These are phyloP conservation scores for Tillandsia fasciculata DNA, from an alignment of 176 grass and related monocot genomes.

Conservation along the genomic window DNA sequence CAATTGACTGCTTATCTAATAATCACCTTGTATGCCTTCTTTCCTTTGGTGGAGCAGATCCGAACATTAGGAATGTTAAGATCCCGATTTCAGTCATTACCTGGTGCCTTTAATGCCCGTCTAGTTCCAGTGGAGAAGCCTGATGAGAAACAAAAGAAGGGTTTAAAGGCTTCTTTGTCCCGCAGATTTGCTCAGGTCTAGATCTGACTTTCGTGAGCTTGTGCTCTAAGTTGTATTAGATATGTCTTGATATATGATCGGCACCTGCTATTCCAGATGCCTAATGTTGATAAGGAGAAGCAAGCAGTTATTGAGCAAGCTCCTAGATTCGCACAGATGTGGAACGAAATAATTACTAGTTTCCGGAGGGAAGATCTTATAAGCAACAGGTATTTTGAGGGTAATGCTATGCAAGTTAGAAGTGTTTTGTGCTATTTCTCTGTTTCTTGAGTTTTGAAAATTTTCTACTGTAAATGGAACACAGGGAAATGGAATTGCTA, in stretches of 20 bases:
- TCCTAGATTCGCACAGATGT: constrained; percentile 95
- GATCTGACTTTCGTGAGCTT: background rate
- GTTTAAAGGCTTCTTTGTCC: constrained; percentile 67
- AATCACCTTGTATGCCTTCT: background rate
- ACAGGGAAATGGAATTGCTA: constrained; percentile 83
- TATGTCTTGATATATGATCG: background rate
- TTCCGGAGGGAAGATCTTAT: constrained; percentile 93
- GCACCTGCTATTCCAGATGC: constrained; percentile 28
- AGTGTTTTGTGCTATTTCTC: constrained; percentile 4
- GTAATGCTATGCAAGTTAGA: background rate
- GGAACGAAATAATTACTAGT: constrained; percentile 83
- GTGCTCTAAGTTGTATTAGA: background rate
- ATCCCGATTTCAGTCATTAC: constrained; percentile 82
- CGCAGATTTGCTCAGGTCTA: constrained; percentile 57
- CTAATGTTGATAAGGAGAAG: constrained; percentile 38
- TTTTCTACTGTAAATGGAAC: constrained; percentile 6
- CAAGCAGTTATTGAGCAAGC: constrained; percentile 39
- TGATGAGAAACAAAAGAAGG: constrained; percentile 52
- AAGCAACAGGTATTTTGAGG: constrained; percentile 47
- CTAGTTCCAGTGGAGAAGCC: constrained; percentile 64
- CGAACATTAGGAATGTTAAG: constrained; percentile 79
- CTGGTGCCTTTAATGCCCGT: constrained; percentile 54
- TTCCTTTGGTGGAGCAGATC: constrained; percentile 54
- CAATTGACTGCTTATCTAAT: background rate
- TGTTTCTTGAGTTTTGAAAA: constrained; percentile 5